Conservation (phyloP, 2,329 filamentous ascomycete species). For the Trichoderma simmonsii region DNA sequence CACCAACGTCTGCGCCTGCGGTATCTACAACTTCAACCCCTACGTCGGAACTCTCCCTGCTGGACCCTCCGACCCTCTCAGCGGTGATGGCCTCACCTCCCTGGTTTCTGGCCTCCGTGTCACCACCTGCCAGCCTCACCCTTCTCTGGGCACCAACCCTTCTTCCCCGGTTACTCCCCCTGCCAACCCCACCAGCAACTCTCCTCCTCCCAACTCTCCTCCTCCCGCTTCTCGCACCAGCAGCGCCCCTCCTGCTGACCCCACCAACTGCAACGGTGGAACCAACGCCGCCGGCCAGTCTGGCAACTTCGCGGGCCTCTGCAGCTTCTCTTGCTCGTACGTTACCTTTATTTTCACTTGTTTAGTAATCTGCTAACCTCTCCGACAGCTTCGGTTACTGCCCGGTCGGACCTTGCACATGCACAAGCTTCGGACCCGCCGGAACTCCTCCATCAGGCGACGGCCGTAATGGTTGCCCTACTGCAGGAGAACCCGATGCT, state of each 20-base stretch:
- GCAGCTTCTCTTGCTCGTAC: constrained; percentile 30
- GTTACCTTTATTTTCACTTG: too few relatives aligned
- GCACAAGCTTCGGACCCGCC: constrained; percentile 31
- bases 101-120: constrained; percentile 18
- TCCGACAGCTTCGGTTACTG: constrained; percentile 29
- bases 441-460: constrained; percentile 26
- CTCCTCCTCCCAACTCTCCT: not conserved
- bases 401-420: constrained; percentile 34
- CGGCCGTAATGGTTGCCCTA: constrained; percentile 33
- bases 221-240: constrained; percentile 29
- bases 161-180: constrained; percentile 27
- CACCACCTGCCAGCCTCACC: constrained; percentile 24
- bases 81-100: constrained; percentile 10
- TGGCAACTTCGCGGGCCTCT: constrained; percentile 36
- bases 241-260: constrained; percentile 7
- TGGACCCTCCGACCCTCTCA: constrained; percentile 20
- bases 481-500: constrained; percentile 31
- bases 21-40: constrained; percentile 56
- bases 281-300: constrained; percentile 30
- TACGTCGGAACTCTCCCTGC: constrained; percentile 49
- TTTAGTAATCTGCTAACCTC: not conserved
- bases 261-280: constrained; percentile 27
- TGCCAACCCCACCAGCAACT: constrained; percentile 26
- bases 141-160: constrained; percentile 28
- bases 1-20: constrained; percentile 46